phyloP scores from a whole-genome alignment of 371 early-diverging fungal genomes.

The Smittium culicis region DNA sequence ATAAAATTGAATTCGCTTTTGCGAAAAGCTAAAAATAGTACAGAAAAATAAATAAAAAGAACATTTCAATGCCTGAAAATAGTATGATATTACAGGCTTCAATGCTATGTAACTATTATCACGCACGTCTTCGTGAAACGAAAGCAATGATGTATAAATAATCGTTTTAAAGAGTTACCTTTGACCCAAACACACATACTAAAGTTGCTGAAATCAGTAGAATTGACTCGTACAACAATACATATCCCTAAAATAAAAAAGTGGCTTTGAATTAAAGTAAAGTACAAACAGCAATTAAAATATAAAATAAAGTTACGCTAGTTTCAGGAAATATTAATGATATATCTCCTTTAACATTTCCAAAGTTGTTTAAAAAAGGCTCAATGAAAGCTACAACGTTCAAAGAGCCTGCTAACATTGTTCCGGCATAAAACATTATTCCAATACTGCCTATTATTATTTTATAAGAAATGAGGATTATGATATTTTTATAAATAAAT shows the following conservation, averaged over 20 bases:
- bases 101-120: no score
- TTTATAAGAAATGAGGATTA: no score
- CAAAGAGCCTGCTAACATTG: slow-evolving; percentile 41
- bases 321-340: slow-evolving; percentile 38
- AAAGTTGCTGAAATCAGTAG: slow-evolving; percentile 34
- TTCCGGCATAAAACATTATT: slow-evolving; percentile 46
- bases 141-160: neutral
- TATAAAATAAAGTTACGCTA: slow-evolving; percentile 2
- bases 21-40: slow-evolving; percentile 29
- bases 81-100: no score
- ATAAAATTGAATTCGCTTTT: slow-evolving; percentile 35
- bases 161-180: neutral
- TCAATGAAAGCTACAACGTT: slow-evolving; percentile 47
- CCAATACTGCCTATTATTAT: slow-evolving; percentile 43
- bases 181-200: slow-evolving; percentile 36
- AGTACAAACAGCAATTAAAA: neutral
- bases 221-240: slow-evolving; percentile 35
- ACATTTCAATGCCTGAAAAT: no score
- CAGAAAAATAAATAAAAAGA: neutral
- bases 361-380: slow-evolving; percentile 42
- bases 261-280: no score
- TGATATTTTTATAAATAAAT: no score
- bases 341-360: slow-evolving; percentile 32
- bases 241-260: slow-evolving; percentile 31
- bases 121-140: no score